Evolutionary conservation across 1,284 basidiomycete species (phyloP).

Genomic region (Cryptococcus sp.): DNA sequence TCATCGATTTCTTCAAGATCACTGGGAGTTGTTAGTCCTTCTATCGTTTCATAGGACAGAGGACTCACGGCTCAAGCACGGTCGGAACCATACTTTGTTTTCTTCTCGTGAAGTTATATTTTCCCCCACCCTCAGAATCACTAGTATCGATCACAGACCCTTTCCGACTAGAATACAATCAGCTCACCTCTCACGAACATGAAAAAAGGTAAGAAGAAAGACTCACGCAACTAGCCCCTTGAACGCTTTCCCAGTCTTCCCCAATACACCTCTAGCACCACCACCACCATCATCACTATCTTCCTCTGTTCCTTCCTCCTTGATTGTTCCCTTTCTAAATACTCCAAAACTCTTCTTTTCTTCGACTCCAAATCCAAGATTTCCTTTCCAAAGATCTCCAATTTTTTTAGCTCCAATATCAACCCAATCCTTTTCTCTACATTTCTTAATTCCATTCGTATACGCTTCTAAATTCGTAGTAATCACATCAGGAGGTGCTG

Average conservation of each 20-base stretch:
- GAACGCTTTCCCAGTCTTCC: conserved; percentile 32
- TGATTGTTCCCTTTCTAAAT: conserved; percentile 12
- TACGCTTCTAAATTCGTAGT: conserved; percentile 40
- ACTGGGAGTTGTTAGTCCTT: conserved; percentile 4
- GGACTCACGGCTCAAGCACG: conserved; percentile 36
- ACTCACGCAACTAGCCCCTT: conserved; percentile 38
- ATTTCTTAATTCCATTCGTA: conserved; percentile 35
- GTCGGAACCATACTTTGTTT: conserved; percentile 28
- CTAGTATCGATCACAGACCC: conserved; percentile 27
- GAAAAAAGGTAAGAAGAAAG: neutral
- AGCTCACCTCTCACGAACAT: too few species aligned
- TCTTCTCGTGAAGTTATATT: conserved; percentile 13
- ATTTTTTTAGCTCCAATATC: conserved; percentile 38
- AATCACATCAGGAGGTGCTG: conserved; percentile 36
- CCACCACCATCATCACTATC: conserved; percentile 13
- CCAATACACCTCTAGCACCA: conserved; percentile 7
- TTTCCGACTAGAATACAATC: conserved; percentile 10
- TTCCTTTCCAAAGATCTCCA: conserved; percentile 39
- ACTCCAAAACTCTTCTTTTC: conserved; percentile 3
- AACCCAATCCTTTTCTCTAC: conserved; percentile 41
- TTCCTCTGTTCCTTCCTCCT: conserved; percentile 15
- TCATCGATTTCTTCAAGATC: conserved; percentile 30
- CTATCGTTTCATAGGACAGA: neutral
- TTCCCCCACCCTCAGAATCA: conserved; percentile 34
- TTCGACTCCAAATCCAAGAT: conserved; percentile 3